Evolutionary conservation across 805 yeast genomes (phyloP).

Genomic region (Pachysolen tannophilus): DNA sequence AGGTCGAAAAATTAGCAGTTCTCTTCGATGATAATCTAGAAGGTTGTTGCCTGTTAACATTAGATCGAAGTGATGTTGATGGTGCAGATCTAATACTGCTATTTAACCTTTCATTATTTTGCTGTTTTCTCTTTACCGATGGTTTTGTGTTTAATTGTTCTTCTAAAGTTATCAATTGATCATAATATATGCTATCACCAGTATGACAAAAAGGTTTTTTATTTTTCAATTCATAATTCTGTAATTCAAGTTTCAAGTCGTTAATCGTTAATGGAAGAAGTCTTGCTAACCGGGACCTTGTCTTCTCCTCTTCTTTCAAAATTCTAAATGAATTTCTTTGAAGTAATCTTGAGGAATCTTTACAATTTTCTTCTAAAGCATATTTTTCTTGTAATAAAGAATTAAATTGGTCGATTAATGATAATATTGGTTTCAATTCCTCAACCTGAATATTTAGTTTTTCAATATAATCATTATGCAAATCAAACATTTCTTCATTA

Average conservation of each 20-base stretch:
- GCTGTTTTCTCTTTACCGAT: constrained; percentile 18
- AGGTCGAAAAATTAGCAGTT: no score
- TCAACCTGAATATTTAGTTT: constrained; percentile 41
- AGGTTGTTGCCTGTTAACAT: no score
- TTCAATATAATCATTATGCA: constrained; percentile 57
- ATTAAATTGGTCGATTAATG: constrained; percentile 46
- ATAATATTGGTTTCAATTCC: constrained; percentile 45
- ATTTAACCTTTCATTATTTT: constrained; percentile 3
- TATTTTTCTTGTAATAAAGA: constrained; percentile 51
- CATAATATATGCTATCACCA: constrained; percentile 42
- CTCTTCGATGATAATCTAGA: no score
- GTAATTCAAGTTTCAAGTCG: constrained; percentile 39
- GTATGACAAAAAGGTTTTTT: constrained; percentile 32
- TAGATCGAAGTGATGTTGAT: constrained; percentile 1
- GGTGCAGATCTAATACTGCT: constrained; percentile 3
- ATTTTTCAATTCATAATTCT: constrained; percentile 36
- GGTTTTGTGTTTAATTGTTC: constrained; percentile 15
- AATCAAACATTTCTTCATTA: constrained; percentile 53
- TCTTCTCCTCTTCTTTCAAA: constrained; percentile 70
- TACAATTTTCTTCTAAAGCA: constrained; percentile 59
- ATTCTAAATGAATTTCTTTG: constrained; percentile 74
- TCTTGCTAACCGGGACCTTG: constrained; percentile 59
- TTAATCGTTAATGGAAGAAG: constrained; percentile 58
- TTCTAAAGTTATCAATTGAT: constrained; percentile 27
- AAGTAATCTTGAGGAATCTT: constrained; percentile 72